phyloP scores from a whole-genome alignment of 2,329 filamentous ascomycete genomes.

The Talaromyces sp. region DNA sequence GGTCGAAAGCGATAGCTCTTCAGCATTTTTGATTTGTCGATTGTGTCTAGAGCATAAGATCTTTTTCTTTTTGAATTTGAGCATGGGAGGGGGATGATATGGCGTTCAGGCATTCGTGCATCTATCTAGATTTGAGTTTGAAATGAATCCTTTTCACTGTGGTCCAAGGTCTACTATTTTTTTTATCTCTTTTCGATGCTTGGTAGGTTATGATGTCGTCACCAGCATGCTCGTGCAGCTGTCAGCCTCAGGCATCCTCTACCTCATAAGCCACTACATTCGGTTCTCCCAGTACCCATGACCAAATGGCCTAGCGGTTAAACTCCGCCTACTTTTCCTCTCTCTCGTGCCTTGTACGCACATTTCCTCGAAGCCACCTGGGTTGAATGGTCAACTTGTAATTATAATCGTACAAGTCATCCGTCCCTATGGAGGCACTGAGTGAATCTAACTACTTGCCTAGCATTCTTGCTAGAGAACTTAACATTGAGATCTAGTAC shows the following conservation, averaged over 20 bases:
- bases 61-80: slow-evolving; percentile 7
- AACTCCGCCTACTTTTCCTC: neutral
- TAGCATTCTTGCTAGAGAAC: too few species aligned
- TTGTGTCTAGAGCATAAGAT: neutral
- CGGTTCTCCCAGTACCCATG: neutral
- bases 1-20: slow-evolving; percentile 9
- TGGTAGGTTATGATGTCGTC: neutral
- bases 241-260: neutral
- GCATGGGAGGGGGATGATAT: slow-evolving; percentile 11
- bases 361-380: too few species aligned
- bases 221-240: neutral
- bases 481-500: neutral
- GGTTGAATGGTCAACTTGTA: neutral
- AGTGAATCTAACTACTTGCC: too few species aligned
- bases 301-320: neutral
- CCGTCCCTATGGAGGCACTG: too few species aligned
- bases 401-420: neutral
- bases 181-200: neutral
- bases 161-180: neutral
- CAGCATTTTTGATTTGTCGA: neutral
- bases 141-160: neutral
- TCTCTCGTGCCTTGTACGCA: neutral
- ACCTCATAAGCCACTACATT: neutral
- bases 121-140: neutral
- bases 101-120: slow-evolving; percentile 10